Conservation (phyloP, 129 eudicot species). For the Tagetes patula region DNA sequence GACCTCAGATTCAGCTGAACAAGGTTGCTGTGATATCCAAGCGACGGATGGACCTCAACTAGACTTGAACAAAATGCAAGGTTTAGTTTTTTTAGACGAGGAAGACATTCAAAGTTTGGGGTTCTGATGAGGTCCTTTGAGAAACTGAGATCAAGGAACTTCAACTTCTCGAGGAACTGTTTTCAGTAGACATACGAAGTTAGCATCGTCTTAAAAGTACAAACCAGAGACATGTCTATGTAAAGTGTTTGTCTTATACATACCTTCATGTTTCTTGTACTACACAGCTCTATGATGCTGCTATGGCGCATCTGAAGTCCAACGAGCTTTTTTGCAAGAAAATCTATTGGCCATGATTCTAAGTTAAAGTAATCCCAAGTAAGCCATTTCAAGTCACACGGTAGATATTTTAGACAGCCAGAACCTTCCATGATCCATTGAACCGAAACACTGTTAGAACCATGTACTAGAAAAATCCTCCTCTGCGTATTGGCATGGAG, state of each 20-base stretch:
- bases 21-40: conserved; percentile 24
- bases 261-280: conserved; percentile 8
- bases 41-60: conserved; percentile 31
- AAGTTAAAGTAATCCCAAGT: conserved; percentile 16
- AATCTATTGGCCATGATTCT: conserved; percentile 18
- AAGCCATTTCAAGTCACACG: conserved; percentile 31
- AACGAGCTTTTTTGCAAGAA: conserved; percentile 22
- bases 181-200: not conserved
- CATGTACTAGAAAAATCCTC: conserved; percentile 18
- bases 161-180: conserved; percentile 26
- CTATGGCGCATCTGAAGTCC: conserved; percentile 24
- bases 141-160: conserved; percentile 25
- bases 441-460: conserved; percentile 15
- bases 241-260: not conserved
- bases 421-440: conserved; percentile 14
- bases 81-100: conserved; percentile 24
- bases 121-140: conserved; percentile 23
- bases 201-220: not conserved
- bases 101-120: conserved; percentile 22
- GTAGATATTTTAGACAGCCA: conserved; percentile 12
- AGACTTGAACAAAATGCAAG: conserved; percentile 26
- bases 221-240: not conserved
- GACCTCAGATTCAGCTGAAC: conserved; percentile 15
- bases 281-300: conserved; percentile 16
- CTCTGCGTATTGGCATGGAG: conserved; percentile 22